Evolutionary conservation across 2,329 filamentous ascomycete genomes (phyloP), one percentile per base, ranked within the genome.

Genomic region (Alternaria burnsii): DNA sequence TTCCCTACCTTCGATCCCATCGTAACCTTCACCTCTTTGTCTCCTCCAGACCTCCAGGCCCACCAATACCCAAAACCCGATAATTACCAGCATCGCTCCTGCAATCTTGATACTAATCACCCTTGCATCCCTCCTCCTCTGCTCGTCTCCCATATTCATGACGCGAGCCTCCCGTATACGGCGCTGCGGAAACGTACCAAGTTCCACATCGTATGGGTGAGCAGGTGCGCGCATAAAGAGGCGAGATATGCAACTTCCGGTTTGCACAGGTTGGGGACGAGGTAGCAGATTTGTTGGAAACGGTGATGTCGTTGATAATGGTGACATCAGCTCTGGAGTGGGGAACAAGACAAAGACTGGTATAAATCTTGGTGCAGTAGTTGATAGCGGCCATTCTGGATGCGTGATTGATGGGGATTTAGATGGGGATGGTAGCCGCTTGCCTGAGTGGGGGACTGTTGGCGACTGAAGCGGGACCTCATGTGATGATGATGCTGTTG

Each of bases 141-240:
- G 46, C 3, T 36, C 14, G 18, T 48, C 20, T 12, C 12, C 18
- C 30, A 32, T 22, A 16, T 5, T 34, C 14, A 22, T 11, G 14
- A 36, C 30, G 14, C 11, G 30, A 24, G 2, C 10, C 18, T 34
- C 18, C 16, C 3, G 14, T 14, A 16, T 9, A 14, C 28, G 18
- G 14, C 4, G 18, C 2, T 6, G 46, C 1, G 30, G 14, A 24
- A 48, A 30, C 8, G 4, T n/a, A 5, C 52, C 52, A 5, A 54
- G 52, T 18, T 54, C 52, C 16, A 54, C 20, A 28, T 54, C 40
- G 4, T 44, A 9, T 14, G 28, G 40, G 18, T 54, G 52, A 16
- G 52, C 52, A 12, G 52, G 38, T 18, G 26, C n/a, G 26, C 52
- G 52, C 26, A 22, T 44, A 24, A 44, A 43, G 12, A 54, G 38